Evolutionary conservation across 225 moss, liverwort and hornwort species (phyloP), one percentile per base, ranked within the genome.

Genomic region (Bryoerythrophyllum caledonicum): DNA sequence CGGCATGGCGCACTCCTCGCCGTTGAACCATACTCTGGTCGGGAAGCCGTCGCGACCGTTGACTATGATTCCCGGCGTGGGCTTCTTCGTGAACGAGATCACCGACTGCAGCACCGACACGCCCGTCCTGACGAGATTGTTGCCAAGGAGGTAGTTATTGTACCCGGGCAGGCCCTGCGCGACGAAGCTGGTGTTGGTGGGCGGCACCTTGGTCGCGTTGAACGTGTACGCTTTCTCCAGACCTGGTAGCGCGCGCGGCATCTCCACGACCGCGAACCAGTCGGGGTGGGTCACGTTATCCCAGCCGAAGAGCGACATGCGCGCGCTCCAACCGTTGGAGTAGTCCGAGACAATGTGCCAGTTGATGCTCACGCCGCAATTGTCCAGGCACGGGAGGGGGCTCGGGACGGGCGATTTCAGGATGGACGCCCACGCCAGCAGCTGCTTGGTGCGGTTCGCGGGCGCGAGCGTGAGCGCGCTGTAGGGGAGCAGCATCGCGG

Each of bases 291-390:
- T 74, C 16, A 58, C 53, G 6, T 83, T 84, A 7, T 86, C 81
- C 96, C 96, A 96, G 16, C 86, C 89, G 19, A 96, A 91, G 25
- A 96, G 79, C 43, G 92, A 92, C 79, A 96, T 79, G 4, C 92
- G 83, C 10, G 86, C 80, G 11, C 93, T 96, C 90, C 90, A 96
- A 0, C 96, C 94, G 2, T 80, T 88, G 0, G 79, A 77, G 81
- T 82, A 96, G 28, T 94, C 89, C 5, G 90, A 93, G 51, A 94
- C 90, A 1, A 96, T 64, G 78, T 96, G 96, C 96, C 94, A 96
- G 76, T 96, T 94, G 71, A 94, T 87, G 73, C 80, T 88, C n/a
- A 91, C 81, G 10, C 93, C 90, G 40, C 96, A 96, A 23, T 96
- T 85, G 51, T 96, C 96, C 3, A 6, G 80, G 68, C 94, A 96